Evolutionary conservation across 2,329 filamentous ascomycete species (phyloP), one percentile per base, ranked within the genome.

Genomic region (Dissoconium aciculare): DNA sequence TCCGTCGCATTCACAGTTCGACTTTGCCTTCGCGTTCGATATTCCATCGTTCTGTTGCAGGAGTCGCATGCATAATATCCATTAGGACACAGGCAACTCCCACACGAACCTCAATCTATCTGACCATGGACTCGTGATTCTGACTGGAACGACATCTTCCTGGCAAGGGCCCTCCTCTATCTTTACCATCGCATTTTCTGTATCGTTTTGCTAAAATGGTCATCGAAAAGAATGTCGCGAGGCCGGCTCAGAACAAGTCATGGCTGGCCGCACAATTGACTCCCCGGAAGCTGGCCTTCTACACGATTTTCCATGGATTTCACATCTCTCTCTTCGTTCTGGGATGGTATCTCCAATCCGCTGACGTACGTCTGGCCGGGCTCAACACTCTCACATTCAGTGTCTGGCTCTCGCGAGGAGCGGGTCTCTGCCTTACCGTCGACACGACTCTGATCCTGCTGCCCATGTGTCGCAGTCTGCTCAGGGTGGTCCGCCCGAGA

Each of bases 391-490:
- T 98, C 28, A 66, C 67, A 32, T 95, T 69, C 58, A 95, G 87
- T 3, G 89, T 98, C 33, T 98, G 87, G 87, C 71, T 94, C 36
- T 95, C 89, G 15, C 74, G 89, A 66, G 89, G 87, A 52, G 87
- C 89, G 31, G 89, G 84, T 46, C 61, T 98, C 24, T 78, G 81
- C 4, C 64, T 98, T 36, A 78, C 76, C 1, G 69, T 93, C 33
- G 85, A 98, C 59, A 74, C 73, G 33, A 78, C 82, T 50, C 64
- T 95, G 42, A 93, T 98, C 47, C 60, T 98, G 15, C 66, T 98
- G 36, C 89, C 89, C 5, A 93, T 98, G 64, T 98, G 87, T 64
- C 71, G 89, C 44, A 95, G 87, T 36, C 62, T 95, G 17, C 69
- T 98, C 52, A 73, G 82, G 53, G 78, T 73, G 51, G 56, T 95